A percentile compares a stretch with the other conserved stretches of the same genome.
Conservation (phyloP, 257 asterid genomes). For the Penstemon newberryi region DNA sequence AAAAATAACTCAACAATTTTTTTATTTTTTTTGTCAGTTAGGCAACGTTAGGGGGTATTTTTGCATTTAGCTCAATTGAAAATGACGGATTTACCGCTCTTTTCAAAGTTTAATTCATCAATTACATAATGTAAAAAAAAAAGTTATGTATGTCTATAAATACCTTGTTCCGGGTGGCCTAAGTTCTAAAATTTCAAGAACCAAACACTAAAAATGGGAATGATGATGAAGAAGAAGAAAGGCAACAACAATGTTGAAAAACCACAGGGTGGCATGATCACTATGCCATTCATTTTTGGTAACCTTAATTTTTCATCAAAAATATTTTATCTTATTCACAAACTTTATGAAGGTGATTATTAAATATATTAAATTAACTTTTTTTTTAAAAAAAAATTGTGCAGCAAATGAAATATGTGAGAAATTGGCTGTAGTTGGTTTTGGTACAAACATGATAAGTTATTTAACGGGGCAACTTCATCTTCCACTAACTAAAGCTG, state of each 20-base stretch:
- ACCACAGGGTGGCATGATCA: constrained; percentile 72
- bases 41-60: too few species aligned
- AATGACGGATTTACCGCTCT: constrained; percentile 1
- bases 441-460: constrained; percentile 71
- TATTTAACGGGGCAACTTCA: constrained; percentile 69
- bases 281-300: constrained; percentile 96
- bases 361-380: too few species aligned
- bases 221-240: constrained; percentile 32
- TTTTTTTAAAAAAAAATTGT: neutral
- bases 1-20: too few species aligned
- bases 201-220: constrained; percentile 34
- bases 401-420: constrained; percentile 87
- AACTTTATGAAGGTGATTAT: too few species aligned
- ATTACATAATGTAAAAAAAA: neutral
- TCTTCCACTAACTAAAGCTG: constrained; percentile 78
- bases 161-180: constrained; percentile 23
- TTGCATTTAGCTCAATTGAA: neutral
- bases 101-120: neutral
- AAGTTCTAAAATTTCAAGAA: constrained; percentile 21
- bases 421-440: constrained; percentile 88
- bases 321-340: neutral
- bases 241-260: constrained; percentile 25
- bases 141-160: constrained; percentile 46
- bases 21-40: too few species aligned
- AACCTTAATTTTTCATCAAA: constrained; percentile 24